phyloP scores from a whole-genome alignment of 2,329 filamentous ascomycete species.

The Phyllosticta citribraziliensis region DNA sequence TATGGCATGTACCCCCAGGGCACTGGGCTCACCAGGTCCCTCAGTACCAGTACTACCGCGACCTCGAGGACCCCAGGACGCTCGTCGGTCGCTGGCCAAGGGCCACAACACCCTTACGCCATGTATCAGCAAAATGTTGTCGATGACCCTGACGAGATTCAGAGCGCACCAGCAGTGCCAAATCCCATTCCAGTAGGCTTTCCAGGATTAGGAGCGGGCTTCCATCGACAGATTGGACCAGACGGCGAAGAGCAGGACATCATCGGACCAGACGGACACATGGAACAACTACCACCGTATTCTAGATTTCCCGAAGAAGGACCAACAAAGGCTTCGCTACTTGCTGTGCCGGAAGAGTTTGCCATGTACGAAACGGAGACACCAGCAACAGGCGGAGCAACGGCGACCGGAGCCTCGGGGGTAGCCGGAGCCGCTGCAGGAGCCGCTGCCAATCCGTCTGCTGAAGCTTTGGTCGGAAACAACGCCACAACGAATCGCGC shows the following conservation, averaged over 20 bases:
- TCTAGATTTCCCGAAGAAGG: slow-evolving; percentile 77
- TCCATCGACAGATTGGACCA: slow-evolving; percentile 63
- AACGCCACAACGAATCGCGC: background rate
- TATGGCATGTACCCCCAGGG: slow-evolving; percentile 78
- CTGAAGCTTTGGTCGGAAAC: background rate
- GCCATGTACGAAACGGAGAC: background rate
- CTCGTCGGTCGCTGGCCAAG: slow-evolving; percentile 48
- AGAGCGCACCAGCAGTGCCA: slow-evolving; percentile 17
- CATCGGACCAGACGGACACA: slow-evolving; percentile 78
- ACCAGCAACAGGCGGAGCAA: slow-evolving; percentile 19
- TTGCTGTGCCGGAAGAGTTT: slow-evolving; percentile 8
- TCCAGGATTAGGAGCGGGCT: slow-evolving; percentile 54
- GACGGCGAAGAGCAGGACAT: slow-evolving; percentile 84
- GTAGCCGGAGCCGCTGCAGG: background rate
- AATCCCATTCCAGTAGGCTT: slow-evolving; percentile 61
- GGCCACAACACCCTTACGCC: slow-evolving; percentile 74
- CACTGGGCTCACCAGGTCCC: slow-evolving; percentile 43
- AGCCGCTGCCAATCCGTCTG: background rate
- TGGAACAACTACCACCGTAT: slow-evolving; percentile 86
- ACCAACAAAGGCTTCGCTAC: slow-evolving; percentile 44
- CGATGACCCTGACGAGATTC: slow-evolving; percentile 33
- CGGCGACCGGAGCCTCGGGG: background rate
- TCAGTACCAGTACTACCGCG: slow-evolving; percentile 62
- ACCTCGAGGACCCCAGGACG: slow-evolving; percentile 51
- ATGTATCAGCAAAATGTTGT: slow-evolving; percentile 79